Conservation (phyloP, 2,329 filamentous ascomycete genomes). For the Cladophialophora exuberans region DNA sequence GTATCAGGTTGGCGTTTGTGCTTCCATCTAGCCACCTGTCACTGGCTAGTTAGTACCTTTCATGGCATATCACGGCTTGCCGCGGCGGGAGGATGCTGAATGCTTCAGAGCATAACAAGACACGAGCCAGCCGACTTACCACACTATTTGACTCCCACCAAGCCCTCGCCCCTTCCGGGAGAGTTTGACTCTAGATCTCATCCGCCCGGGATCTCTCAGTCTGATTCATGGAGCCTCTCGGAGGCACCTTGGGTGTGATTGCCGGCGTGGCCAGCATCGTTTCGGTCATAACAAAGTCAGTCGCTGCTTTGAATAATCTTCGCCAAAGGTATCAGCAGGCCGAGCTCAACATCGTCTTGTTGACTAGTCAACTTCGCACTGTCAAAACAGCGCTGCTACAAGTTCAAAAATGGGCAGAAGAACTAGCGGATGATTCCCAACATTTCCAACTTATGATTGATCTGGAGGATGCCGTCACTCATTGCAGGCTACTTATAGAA, state of each 20-base stretch:
- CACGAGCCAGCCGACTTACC: too few species aligned
- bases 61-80: background rate
- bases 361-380: slow-evolving; percentile 29
- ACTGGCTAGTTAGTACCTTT: background rate
- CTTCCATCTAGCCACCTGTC: background rate
- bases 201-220: background rate
- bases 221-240: slow-evolving; percentile 18
- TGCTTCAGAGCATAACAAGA: background rate
- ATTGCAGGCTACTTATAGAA: slow-evolving; percentile 27
- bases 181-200: background rate
- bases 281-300: slow-evolving; percentile 25
- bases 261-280: slow-evolving; percentile 28
- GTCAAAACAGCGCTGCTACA: slow-evolving; percentile 30
- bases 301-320: slow-evolving; percentile 24
- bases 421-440: slow-evolving; percentile 14
- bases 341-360: slow-evolving; percentile 27
- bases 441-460: slow-evolving; percentile 30
- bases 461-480: slow-evolving; percentile 25
- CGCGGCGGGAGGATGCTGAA: too few species aligned
- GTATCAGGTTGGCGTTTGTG: background rate
- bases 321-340: slow-evolving; percentile 28
- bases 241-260: slow-evolving; percentile 22
- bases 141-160: too few species aligned
- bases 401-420: slow-evolving; percentile 28
- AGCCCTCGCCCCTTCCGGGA: too few species aligned